Conservation (phyloP, 805 yeast species). For the Wickerhamomyces queroliae region DNA sequence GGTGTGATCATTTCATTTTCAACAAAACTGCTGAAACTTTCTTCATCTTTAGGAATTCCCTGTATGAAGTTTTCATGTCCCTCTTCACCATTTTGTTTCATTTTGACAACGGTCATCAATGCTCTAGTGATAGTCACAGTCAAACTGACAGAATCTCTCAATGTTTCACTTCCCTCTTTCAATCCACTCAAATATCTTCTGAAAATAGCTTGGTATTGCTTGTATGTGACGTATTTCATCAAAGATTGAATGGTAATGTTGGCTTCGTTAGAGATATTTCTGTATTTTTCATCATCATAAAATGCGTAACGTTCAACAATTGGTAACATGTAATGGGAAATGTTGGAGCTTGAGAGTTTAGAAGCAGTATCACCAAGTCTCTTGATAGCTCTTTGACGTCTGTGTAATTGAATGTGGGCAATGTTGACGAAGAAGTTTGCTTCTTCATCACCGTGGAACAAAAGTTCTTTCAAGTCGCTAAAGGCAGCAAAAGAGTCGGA, state of each 20-base stretch:
- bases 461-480: slow-evolving; percentile 58
- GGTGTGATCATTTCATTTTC: slow-evolving; percentile 55
- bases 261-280: slow-evolving; percentile 63
- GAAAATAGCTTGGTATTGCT: slow-evolving; percentile 71
- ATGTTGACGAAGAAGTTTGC: slow-evolving; percentile 75
- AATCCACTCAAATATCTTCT: slow-evolving; percentile 56
- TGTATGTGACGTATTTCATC: slow-evolving; percentile 59
- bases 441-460: slow-evolving; percentile 69
- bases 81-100: slow-evolving; percentile 15
- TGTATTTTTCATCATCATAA: slow-evolving; percentile 49
- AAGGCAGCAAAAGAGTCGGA: slow-evolving; percentile 42
- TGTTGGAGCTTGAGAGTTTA: slow-evolving; percentile 45
- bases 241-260: slow-evolving; percentile 55
- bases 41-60: slow-evolving; percentile 31
- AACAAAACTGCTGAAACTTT: slow-evolving; percentile 41
- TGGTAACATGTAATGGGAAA: slow-evolving; percentile 80
- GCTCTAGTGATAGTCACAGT: slow-evolving; percentile 53
- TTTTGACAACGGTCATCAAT: slow-evolving; percentile 29
- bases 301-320: slow-evolving; percentile 76
- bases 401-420: slow-evolving; percentile 75
- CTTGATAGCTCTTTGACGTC: slow-evolving; percentile 80
- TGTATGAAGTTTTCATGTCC: slow-evolving; percentile 14
- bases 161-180: slow-evolving; percentile 38
- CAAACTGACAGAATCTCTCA: slow-evolving; percentile 54
- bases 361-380: slow-evolving; percentile 47